These are phyloP conservation scores for Neurospora sp. DNA, from an alignment of 495 filamentous ascomycete species.

Conservation along the genomic window DNA sequence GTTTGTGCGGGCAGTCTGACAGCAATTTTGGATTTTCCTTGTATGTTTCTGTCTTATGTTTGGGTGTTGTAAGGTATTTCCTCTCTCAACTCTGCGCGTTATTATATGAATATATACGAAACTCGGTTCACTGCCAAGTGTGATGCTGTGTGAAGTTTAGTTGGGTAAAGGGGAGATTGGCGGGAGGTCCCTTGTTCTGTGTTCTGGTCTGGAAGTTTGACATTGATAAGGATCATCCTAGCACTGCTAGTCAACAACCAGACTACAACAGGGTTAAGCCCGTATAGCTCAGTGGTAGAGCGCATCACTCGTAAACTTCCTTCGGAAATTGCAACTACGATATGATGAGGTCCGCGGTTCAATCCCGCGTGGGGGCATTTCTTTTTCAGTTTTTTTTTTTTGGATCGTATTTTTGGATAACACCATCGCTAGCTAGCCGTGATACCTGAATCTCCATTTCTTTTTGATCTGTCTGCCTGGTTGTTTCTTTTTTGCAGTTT, in stretches of 20 bases:
- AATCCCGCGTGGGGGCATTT: background rate
- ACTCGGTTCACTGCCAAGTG: background rate
- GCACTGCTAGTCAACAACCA: background rate
- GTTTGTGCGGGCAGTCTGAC: background rate
- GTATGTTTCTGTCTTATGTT: background rate
- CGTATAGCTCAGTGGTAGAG: background rate
- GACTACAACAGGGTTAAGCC: background rate
- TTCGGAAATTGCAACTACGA: background rate
- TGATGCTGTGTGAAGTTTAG: background rate
- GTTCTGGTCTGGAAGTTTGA: background rate
- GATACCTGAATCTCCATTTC: too few species aligned
- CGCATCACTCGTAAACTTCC: background rate
- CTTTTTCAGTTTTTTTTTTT: background rate
- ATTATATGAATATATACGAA: background rate
- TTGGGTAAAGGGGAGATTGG: background rate
- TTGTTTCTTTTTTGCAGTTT: background rate
- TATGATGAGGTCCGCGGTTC: background rate
- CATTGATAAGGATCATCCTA: background rate
- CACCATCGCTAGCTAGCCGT: too few species aligned
- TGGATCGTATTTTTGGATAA: too few species aligned
- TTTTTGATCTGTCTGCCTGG: background rate
- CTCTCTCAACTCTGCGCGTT: background rate
- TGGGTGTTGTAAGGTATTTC: background rate
- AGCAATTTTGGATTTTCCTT: background rate
- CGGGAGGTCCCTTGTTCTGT: background rate